Evolutionary conservation across 2,329 filamentous ascomycete species (phyloP), one percentile per base, ranked within the genome.

Genomic region (Colletotrichum musicola): DNA sequence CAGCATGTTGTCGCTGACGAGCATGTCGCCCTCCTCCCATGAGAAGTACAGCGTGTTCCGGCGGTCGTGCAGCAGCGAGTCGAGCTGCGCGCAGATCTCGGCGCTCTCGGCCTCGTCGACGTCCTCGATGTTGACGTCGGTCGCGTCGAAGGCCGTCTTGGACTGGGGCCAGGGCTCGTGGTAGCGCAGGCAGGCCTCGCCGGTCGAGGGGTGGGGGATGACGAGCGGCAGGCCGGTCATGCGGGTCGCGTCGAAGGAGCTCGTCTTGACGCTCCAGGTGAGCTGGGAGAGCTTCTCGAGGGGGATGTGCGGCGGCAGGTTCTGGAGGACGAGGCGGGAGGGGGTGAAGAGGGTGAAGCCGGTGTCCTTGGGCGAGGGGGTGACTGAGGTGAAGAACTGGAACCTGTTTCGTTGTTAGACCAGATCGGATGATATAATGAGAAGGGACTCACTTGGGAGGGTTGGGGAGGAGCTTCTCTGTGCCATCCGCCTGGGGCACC

Each of bases 331-430:
- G 0, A 85, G 75, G 0, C 81, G 81, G 0, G 86, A 88, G 0
- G 81, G 82, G 0, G 85, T 83, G 72, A 89, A 88, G 1, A 89
- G 76, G 0, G 86, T 89, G 71, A 83, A 86, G 0, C 86, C 86
- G 0, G 83, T 86, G 12, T 85, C 79, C 51, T 81, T 81, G 0
- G 86, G 86, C 0, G 84, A 81, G 9, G 80, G 75, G 0, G 79
- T 82, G 12, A 80, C 81, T 20, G 79, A 83, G 0, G 84, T 82
- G 72, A 88, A 88, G 50, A 86, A 80, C 58, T 89, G 86, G 70
- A 87, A 88, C 0, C 82, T 81, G 18, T 44, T 56, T 57, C n/a
- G 18, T 42, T 56, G 57, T 62, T 13, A 62, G 40, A 53, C 50
- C 7, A 25, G 6, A 13, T 6, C 30, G 16, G n/a, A 40, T n/a